A percentile compares a stretch with the other conserved stretches of the same genome.
Evolutionary conservation across 75 land plant species (phyloP).

Genomic region (Adiantum capillusveneris): DNA sequence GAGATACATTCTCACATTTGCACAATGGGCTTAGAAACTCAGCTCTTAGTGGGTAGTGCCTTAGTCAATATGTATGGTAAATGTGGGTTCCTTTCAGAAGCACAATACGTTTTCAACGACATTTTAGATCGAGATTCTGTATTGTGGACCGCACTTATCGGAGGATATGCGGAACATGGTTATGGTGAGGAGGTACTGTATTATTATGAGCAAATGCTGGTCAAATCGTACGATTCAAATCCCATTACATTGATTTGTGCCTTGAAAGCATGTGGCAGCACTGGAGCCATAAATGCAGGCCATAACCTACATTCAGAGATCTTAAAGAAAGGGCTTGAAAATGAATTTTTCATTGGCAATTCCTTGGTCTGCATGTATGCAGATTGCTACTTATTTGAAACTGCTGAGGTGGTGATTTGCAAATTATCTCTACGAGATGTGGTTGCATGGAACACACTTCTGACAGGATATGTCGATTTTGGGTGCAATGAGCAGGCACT

Average conservation of each 20-base stretch:
- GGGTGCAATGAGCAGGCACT: conserved; percentile 12
- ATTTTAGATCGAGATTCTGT: conserved; percentile 17
- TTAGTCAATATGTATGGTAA: conserved; percentile 44
- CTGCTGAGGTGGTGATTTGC: conserved; percentile 26
- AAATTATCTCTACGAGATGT: background rate
- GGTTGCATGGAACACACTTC: conserved; percentile 42
- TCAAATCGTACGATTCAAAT: conserved; percentile 7
- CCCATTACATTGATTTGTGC: conserved; percentile 13
- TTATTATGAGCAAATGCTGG: conserved; percentile 7
- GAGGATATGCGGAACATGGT: conserved; percentile 15
- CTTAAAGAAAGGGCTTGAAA: conserved; percentile 13
- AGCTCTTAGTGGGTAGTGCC: conserved; percentile 10
- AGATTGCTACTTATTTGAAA: conserved; percentile 15
- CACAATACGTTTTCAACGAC: conserved; percentile 27
- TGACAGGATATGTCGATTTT: conserved; percentile 25
- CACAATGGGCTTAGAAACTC: conserved; percentile 5
- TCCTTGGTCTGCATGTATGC: conserved; percentile 43
- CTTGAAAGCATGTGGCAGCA: conserved; percentile 17
- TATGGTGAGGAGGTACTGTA: conserved; percentile 4
- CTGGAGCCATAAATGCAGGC: conserved; percentile 20
- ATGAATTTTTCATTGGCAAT: conserved; percentile 16
- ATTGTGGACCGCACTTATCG: conserved; percentile 16
- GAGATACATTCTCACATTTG: conserved; percentile 21
- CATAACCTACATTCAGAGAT: conserved; percentile 43
- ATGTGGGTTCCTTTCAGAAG: conserved; percentile 41